Conservation (phyloP, 352 stramenopile genomes). For the Albugo laibachii region DNA sequence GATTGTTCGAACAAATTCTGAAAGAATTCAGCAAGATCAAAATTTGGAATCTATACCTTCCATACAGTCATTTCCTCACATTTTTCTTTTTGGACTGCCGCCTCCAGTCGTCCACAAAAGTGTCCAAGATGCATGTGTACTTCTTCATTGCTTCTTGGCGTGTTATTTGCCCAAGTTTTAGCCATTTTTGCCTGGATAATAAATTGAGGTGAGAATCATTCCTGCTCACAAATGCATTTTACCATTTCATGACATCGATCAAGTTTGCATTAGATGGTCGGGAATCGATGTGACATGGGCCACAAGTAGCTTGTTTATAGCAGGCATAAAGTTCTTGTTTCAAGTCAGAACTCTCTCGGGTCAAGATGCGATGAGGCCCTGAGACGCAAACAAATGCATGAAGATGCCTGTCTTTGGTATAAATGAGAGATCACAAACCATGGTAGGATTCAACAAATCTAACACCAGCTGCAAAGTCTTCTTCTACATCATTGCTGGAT, state of each 20-base stretch:
- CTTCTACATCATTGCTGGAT: slow-evolving; percentile 35
- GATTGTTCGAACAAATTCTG: too few relatives aligned
- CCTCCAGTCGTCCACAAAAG: slow-evolving; percentile 64
- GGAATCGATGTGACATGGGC: slow-evolving; percentile 19
- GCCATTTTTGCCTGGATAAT: slow-evolving; percentile 45
- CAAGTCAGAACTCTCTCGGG: slow-evolving; percentile 38
- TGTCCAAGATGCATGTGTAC: slow-evolving; percentile 56
- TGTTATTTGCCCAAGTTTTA: slow-evolving; percentile 35
- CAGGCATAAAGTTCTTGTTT: slow-evolving; percentile 68
- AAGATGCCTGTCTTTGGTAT: neutral
- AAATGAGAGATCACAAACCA: slow-evolving; percentile 5
- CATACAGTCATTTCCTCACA: too few relatives aligned
- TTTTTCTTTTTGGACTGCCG: slow-evolving; percentile 3
- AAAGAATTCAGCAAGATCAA: too few relatives aligned
- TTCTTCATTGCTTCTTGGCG: slow-evolving; percentile 58
- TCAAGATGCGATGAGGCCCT: slow-evolving; percentile 55
- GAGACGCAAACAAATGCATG: neutral
- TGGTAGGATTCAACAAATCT: slow-evolving; percentile 70
- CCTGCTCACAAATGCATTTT: neutral
- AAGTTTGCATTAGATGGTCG: slow-evolving; percentile 20
- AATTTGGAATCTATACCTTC: too few relatives aligned
- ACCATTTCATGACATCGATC: slow-evolving; percentile 35
- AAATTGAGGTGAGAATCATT: neutral
- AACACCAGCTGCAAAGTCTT: slow-evolving; percentile 46
- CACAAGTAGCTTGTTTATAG: slow-evolving; percentile 52